Base-by-base conservation (phyloP, 805 yeast genomes). In the Phaffomyces antillensis region DNA sequence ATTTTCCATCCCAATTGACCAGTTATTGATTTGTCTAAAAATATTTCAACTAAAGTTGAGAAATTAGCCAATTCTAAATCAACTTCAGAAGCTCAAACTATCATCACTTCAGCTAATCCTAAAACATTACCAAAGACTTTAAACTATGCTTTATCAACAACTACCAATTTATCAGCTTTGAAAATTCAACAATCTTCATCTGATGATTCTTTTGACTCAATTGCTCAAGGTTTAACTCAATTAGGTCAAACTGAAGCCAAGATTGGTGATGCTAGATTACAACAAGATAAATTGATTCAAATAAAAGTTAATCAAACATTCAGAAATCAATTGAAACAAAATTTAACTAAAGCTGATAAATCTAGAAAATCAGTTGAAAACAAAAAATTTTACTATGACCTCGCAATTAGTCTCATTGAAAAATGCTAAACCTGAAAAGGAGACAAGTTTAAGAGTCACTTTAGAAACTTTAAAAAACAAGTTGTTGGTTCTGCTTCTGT, bases 401-500 rank as follows among this genome's bases (percentile, higher is more conserved):
- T 88, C 52, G 85, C 91, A 42, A 76, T 93, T n/a, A 67, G 65
- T 79, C 18, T 67, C 70, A 32, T 49, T 71, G 45, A 72, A 69
- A 55, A 58, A 63, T 40, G 79, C 79, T 31, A 64, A 60, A 52
- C 83, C 84, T 20, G 82, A 76, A 54, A 80, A 80, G 64, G 83
- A 83, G 59, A 87, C 90, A 16, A 80, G 80, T 41, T 75, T 83
- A 48, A 73, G 90, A 56, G 84, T 81, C 41, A 76, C 79, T 51
- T 81, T 87, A 75, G 95, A 87, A 65, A 77, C 81, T 49, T 80
- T 87, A 42, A 96, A 87, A 67, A 96, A 87, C 58, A 90, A 84
- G 58, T 87, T n/a, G n/a, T n/a, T n/a, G n/a, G n/a, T n/a, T n/a
- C n/a, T n/a, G n/a, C n/a, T n/a, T n/a, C n/a, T n/a, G 83, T 89